Evolutionary conservation across 2,329 filamentous ascomycete genomes (phyloP), one percentile per base, ranked within the genome.

Genomic region (Pseudogymnoascus sp.): DNA sequence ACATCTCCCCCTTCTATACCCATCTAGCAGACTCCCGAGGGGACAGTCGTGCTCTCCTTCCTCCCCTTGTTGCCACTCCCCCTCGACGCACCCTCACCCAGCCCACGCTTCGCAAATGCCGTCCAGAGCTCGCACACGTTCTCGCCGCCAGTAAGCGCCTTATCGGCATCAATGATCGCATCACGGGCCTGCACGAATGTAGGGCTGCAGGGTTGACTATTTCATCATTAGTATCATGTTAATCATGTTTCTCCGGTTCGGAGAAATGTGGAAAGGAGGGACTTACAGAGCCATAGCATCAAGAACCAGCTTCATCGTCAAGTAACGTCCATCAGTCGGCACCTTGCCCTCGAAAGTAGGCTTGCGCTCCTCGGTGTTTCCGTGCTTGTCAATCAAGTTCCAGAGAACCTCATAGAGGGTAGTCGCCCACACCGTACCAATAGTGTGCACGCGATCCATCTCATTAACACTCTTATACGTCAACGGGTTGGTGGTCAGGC

Each of bases 331-430:
- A 63, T 83, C 81, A 0, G 74, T 79, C 2, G 82, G 81, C 1
- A 82, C 75, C 78, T 74, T 72, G 10, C 33, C 62, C 52, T 71
- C 67, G 59, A 83, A 78, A 1, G 71, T 69, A 0, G 82, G 81
- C 14, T 70, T 67, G 7, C 71, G 71, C 0, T 64, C 72, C 52
- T 77, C 73, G 43, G 77, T 81, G 72, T 80, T 81, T 62, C 82
- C 82, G 64, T 82, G 71, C 72, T 80, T 81, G 60, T 82, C 81
- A 63, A 84, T 80, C 35, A 84, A 68, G 71, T 82, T 83, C 82
- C 82, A 84, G 63, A 83, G 70, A 11, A 84, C 74, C 67, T 84
- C 82, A 70, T 83, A 83, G 4, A 84, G 73, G 43, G 78, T 78
- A 0, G 75, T 78, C 2, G 78, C 78, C 81, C 81, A 83, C 63